Percentiles rank a stretch among this genome's conserved stretches.
These are phyloP conservation scores for Jamesozyma gamospora DNA, from an alignment of 805 yeast genomes.

Conservation along the genomic window DNA sequence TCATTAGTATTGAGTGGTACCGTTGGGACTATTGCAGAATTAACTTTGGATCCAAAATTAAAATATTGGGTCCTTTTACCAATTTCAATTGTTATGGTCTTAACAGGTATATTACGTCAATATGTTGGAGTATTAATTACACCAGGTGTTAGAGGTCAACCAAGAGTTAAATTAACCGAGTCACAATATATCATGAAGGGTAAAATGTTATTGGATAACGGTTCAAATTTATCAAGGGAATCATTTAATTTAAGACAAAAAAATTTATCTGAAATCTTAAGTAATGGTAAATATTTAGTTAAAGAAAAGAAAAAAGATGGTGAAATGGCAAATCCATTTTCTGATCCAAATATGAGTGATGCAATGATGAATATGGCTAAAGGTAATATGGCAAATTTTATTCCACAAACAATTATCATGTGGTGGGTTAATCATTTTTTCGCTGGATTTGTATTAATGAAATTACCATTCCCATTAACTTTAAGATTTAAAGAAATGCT, in stretches of 20 bases:
- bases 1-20: constrained; percentile 12
- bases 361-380: constrained; percentile 69
- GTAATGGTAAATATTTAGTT: constrained; percentile 47
- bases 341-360: constrained; percentile 64
- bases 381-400: constrained; percentile 68
- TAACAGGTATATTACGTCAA: constrained; percentile 72
- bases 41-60: constrained; percentile 68
- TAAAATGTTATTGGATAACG: constrained; percentile 45
- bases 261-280: constrained; percentile 38
- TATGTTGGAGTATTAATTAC: constrained; percentile 53
- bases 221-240: constrained; percentile 38
- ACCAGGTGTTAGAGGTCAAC: constrained; percentile 46
- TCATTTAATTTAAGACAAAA: constrained; percentile 48
- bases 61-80: constrained; percentile 89
- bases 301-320: constrained; percentile 31
- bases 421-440: constrained; percentile 93
- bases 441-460: constrained; percentile 81
- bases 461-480: constrained; percentile 86
- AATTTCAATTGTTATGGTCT: constrained; percentile 78
- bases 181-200: constrained; percentile 55
- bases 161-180: constrained; percentile 45
- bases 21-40: constrained; percentile 36
- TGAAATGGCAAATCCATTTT: constrained; percentile 46
- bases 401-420: constrained; percentile 91
- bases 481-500: constrained; percentile 84